Percentiles rank a stretch among this genome's conserved stretches.
Conservation (phyloP, 1,139 yeast genomes). For the Suhomyces wounanorum region DNA sequence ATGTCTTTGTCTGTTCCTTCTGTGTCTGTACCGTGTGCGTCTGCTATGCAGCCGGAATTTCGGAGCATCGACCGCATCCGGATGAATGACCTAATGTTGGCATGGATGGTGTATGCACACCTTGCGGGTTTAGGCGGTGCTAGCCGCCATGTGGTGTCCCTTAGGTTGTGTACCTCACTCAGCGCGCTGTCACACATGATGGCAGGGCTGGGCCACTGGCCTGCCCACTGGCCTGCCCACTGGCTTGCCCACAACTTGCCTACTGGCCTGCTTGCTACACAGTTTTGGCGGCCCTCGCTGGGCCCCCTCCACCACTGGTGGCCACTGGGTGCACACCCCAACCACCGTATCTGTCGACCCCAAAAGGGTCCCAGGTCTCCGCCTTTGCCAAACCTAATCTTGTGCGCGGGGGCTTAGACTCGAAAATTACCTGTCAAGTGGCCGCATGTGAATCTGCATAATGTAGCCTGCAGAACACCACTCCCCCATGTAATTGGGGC, state of each 20-base stretch:
- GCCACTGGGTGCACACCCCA: not conserved
- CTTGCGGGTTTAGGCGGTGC: conserved; percentile 1
- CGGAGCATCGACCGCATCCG: not conserved
- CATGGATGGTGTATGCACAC: not conserved
- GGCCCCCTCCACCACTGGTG: too few species aligned
- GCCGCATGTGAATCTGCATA: conserved; percentile 1
- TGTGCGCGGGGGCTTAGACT: conserved; percentile 1
- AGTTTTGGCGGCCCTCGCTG: too few species aligned
- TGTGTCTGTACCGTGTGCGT: not conserved
- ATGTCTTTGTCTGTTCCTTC: not conserved
- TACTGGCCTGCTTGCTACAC: too few species aligned
- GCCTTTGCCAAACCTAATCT: conserved; percentile 1
- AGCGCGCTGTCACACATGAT: not conserved
- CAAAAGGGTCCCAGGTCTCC: not conserved
- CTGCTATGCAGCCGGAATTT: not conserved
- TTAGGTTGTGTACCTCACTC: not conserved
- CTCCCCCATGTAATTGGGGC: not conserved
- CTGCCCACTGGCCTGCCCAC: too few species aligned
- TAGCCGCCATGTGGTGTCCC: not conserved
- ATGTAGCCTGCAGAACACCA: not conserved
- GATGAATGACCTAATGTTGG: not conserved
- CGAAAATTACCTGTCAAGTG: not conserved
- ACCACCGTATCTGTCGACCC: not conserved
- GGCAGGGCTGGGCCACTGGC: too few species aligned
- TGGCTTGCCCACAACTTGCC: too few species aligned